Base-by-base conservation (phyloP, 345 rosid genomes). In the Clausena lansium region DNA sequence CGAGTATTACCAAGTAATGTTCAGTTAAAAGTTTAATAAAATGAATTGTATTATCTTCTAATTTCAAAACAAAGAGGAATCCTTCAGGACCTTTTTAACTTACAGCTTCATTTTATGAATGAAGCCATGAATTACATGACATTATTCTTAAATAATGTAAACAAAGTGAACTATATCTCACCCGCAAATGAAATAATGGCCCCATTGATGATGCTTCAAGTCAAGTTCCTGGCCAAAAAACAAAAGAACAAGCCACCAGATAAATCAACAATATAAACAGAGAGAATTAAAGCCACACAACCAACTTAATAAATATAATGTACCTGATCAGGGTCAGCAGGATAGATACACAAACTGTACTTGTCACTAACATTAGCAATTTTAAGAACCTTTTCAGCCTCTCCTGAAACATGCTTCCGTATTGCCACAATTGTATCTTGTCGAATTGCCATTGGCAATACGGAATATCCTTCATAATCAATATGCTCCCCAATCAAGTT, bases 401-500 rank as follows among this genome's bases (percentile, higher is more conserved):
- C 89, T 32, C 80, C 85, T 5, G 82, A 66, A 7, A 84, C 88
- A 15, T 64, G 80, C 81, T 89, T 97, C 27, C 97, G 86, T 19
- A 94, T 97, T 0, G 94, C 98, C 24, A 97, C 80, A 32, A 97
- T 93, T 0, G 97, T 96, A 61, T 96, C 99, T 78, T 92, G 98
- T 77, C 97, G 89, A 47, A 96, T 92, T n/a, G 99, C 99, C 99
- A 94, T 96, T 2, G 99, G 99, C 70, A 96, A 70, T 86, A 94
- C 99, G 0, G 99, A 96, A 81, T 96, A 96, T 19, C 99, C 99
- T 79, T 96, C 99, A 79, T 96, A 96, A 67, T 96, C 99, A 72
- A 96, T 91, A 79, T 96, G 99, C 73, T 94, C 99, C 74, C 99
- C 99, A 2, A 96, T 96, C 92, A 96, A 83, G 85, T 94, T 96